phyloP scores from a whole-genome alignment of 257 asterid species.

The Solanum infundibuliforme region DNA sequence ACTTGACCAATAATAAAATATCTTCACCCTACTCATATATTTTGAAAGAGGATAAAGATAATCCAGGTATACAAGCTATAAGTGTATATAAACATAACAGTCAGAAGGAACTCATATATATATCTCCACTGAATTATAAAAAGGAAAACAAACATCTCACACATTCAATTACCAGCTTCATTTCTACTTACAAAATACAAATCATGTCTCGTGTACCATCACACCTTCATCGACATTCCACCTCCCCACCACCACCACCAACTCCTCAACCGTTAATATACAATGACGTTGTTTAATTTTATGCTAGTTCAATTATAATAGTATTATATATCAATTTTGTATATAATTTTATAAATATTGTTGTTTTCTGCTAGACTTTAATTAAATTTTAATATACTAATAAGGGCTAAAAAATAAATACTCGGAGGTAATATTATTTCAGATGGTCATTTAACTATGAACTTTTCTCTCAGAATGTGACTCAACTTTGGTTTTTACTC shows the following conservation, averaged over 20 bases:
- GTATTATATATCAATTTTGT: neutral
- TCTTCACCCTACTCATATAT: neutral
- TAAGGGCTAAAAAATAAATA: neutral
- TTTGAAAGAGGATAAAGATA: neutral
- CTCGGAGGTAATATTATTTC: neutral
- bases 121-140: too few relatives aligned
- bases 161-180: neutral
- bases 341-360: neutral
- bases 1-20: neutral
- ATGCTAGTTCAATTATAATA: neutral
- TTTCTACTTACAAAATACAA: neutral
- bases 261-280: neutral
- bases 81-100: neutral
- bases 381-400: neutral
- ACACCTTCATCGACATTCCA: neutral
- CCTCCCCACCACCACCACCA: neutral
- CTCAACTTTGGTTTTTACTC: neutral
- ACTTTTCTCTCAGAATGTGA: too few relatives aligned
- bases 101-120: neutral
- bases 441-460: too few relatives aligned
- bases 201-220: neutral
- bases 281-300: neutral
- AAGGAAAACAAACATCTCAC: neutral
- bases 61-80: neutral
- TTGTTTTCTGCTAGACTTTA: neutral